phyloP scores from a whole-genome alignment of 2,329 filamentous ascomycete species.

The Septoria petroselini region DNA sequence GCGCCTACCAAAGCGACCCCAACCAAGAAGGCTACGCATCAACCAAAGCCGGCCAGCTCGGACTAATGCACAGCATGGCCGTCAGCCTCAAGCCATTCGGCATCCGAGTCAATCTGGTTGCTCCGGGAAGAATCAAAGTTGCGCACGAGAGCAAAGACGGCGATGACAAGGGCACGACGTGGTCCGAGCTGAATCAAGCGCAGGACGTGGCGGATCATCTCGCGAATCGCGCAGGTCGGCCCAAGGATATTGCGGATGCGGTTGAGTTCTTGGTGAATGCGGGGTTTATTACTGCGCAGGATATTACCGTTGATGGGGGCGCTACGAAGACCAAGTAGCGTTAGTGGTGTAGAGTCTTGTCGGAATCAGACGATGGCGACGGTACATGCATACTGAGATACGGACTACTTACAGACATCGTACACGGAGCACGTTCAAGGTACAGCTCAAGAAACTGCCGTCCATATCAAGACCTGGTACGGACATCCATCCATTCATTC shows the following conservation, averaged over 20 bases:
- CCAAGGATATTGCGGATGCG: conserved; percentile 45
- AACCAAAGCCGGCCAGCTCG: conserved; percentile 49
- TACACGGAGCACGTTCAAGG: too few relatives aligned
- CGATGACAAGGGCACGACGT: conserved; percentile 42
- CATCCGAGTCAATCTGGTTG: conserved; percentile 48
- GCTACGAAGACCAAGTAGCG: conserved; percentile 41
- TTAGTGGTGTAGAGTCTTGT: too few relatives aligned
- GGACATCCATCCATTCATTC: too few relatives aligned
- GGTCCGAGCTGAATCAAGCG: conserved; percentile 43
- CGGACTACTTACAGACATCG: too few relatives aligned
- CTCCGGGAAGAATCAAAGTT: conserved; percentile 53
- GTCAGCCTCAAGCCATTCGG: conserved; percentile 42
- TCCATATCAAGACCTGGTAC: too few relatives aligned
- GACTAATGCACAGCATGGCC: conserved; percentile 50
- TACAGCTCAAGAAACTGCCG: too few relatives aligned
- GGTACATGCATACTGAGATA: too few relatives aligned
- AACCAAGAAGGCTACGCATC: conserved; percentile 51
- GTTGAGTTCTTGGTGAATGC: conserved; percentile 42
- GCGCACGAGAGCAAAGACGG: conserved; percentile 42
- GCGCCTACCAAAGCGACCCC: conserved; percentile 48
- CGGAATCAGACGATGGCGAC: too few relatives aligned
- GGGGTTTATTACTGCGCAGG: conserved; percentile 46
- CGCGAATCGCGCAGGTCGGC: conserved; percentile 49
- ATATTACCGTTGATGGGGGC: conserved; percentile 46
- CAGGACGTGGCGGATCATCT: conserved; percentile 49